Evolutionary conservation across 2,329 filamentous ascomycete species (phyloP), one percentile per base, ranked within the genome.

Genomic region (Monilinia aucupariae): DNA sequence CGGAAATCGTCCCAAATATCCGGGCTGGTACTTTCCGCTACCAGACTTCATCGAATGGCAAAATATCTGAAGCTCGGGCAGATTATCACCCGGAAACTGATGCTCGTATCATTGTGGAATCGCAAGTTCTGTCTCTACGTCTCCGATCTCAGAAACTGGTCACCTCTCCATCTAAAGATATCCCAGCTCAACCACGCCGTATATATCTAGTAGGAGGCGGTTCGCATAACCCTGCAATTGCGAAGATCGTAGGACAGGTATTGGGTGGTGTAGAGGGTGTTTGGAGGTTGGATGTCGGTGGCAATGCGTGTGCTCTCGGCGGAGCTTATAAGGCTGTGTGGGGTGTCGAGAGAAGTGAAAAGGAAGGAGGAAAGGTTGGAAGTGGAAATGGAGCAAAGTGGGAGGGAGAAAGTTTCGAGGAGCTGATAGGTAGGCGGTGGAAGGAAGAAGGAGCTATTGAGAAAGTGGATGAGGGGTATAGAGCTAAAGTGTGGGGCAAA

Each of bases 251-350:
- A 4, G 93, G 92, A 32, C 87, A 96, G 71, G 91, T 97, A 3
- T 84, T 99, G 2, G 94, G 94, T 59, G 91, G 91, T 41, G 83
- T 82, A 2, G 94, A 97, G 67, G 94, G 94, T 30, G 90, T 97
- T 32, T 99, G 91, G 78, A 90, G 89, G 76, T 85, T 99, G 17
- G 92, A 97, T 73, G 91, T 97, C 6, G 93, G 94, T 32, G 92
- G 92, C 32, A 97, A 96, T 77, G 93, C 94, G 3, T 99, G 94
- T 77, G 94, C 93, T 13, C 78, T 97, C 17, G 94, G 94, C 17
- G 91, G 91, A 8, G 93, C 93, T 32, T 97, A 97, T 78, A 97
- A 97, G 78, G 93, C 94, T 17, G 87, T 96, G 0, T 99, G 94
- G 94, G 92, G 89, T 0, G 80, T 91, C 62, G 91, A 94, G 79